Evolutionary conservation across 352 stramenopile species (phyloP), one percentile per base, ranked within the genome.

Genomic region (Pythium dissimile): DNA sequence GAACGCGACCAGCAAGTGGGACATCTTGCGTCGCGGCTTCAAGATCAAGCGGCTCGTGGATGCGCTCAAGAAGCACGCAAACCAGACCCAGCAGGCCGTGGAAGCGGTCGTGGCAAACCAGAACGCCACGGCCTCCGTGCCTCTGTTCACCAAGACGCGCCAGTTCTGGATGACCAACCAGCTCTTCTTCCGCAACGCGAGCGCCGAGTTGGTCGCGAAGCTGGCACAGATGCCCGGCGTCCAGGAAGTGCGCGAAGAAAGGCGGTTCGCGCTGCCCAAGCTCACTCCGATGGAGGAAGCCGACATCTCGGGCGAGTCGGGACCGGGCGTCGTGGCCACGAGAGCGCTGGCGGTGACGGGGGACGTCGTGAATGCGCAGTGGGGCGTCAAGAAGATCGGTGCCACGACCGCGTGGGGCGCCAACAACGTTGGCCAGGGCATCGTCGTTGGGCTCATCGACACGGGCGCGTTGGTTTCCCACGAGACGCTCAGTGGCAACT

Each of bases 391-490:
- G 24, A 66, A 64, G 27, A 71, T 77, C 42, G n/a, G 46, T 10
- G 71, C 58, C 6, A 54, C 68, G 0, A 31, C 24, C 0, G 66
- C 72, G 12, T 80, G 71, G 71, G 48, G 39, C 16, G 28, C 11
- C 5, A 61, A 49, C 21, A 71, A 67, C 49, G 62, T 15, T 6
- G 71, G 56, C 15, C 46, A 69, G 32, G 54, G 43, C 13, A 26
- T 73, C 23, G 43, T 73, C 27, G 50, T 79, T 2, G 64, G 50
- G 6, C 55, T 49, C 23, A 76, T 79, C 27, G 71, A 79, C 45
- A 67, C 51, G 7, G 71, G 71, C 5, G 67, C 69, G 6, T 53
- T 42, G 1, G 50, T 43, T n/a, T 75, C 55, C 1, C 71, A 79
- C 52, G 43, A 71, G 27, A 57, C 59, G 5, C 43, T 79, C 20